Percentiles rank a stretch among this genome's conserved stretches.
Evolutionary conservation across 176 grass and related monocot genomes (phyloP).

Genomic region (Carex kokanica): DNA sequence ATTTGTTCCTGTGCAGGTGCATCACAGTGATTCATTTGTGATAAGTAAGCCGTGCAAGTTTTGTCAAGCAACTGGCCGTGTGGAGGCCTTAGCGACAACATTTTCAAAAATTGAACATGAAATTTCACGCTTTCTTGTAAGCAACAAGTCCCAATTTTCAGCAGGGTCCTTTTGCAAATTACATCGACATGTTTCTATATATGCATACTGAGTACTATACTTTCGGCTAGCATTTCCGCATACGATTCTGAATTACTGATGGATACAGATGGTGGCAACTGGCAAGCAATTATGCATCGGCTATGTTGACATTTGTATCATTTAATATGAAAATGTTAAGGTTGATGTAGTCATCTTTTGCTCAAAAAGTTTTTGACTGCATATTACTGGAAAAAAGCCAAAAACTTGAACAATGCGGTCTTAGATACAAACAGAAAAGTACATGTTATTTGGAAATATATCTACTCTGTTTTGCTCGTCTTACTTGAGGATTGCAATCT

Average conservation of each 20-base stretch:
- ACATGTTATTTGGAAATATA: neutral
- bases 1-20: constrained; percentile 53
- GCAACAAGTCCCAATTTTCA: constrained; percentile 22
- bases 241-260: neutral
- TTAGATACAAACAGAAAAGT: neutral
- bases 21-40: constrained; percentile 84
- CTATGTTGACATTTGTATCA: neutral
- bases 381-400: neutral
- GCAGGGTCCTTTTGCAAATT: constrained; percentile 6
- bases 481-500: neutral
- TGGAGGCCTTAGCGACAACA: constrained; percentile 80
- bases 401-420: neutral
- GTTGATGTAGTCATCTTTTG: neutral
- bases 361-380: neutral
- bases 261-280: neutral
- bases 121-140: constrained; percentile 91
- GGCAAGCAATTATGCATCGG: neutral
- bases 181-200: neutral
- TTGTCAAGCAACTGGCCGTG: constrained; percentile 87
- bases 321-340: neutral
- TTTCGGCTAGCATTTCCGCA: neutral
- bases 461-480: neutral
- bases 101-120: constrained; percentile 93
- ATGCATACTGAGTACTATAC: neutral
- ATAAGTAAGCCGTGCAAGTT: constrained; percentile 82